Percentiles rank a stretch among this genome's conserved stretches.
phyloP scores from a whole-genome alignment of 345 rosid species.

The Arabis alpina region DNA sequence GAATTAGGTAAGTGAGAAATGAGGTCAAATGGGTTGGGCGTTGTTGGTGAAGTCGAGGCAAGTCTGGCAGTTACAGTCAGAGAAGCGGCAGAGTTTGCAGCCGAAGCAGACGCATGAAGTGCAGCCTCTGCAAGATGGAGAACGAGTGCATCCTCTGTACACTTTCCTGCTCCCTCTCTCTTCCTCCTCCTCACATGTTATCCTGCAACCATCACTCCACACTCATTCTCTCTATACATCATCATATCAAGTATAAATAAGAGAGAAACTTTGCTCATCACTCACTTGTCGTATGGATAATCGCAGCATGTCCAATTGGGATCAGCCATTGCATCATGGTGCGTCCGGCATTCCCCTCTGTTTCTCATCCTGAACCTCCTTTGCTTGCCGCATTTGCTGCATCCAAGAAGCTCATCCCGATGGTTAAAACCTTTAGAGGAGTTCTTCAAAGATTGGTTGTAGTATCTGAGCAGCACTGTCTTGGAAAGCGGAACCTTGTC shows the following conservation, averaged over 20 bases:
- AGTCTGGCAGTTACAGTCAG: conserved; percentile 93
- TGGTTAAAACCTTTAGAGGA: conserved; percentile 43
- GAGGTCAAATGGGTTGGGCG: conserved; percentile 25
- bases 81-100: conserved; percentile 82
- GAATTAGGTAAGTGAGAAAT: conserved; percentile 14
- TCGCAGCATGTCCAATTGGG: conserved; percentile 83
- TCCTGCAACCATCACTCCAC: conserved; percentile 46
- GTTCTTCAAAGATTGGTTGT: conserved; percentile 56
- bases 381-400: conserved; percentile 79
- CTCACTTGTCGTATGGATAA: conserved; percentile 75
- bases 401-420: conserved; percentile 82
- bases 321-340: conserved; percentile 85
- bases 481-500: conserved; percentile 88
- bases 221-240: not conserved
- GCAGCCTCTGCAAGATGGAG: conserved; percentile 92
- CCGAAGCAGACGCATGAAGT: conserved; percentile 98
- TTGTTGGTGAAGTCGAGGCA: conserved; percentile 79
- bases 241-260: not conserved
- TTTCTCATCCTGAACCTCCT: conserved; percentile 82
- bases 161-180: conserved; percentile 82
- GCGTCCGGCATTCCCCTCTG: conserved; percentile 76
- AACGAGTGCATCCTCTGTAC: conserved; percentile 80
- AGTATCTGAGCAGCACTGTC: conserved; percentile 87
- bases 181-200: conserved; percentile 72
- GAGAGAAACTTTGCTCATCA: not conserved